Evolutionary conservation across 2,329 filamentous ascomycete genomes (phyloP).

Genomic region (Hypoxylon rubiginosum): DNA sequence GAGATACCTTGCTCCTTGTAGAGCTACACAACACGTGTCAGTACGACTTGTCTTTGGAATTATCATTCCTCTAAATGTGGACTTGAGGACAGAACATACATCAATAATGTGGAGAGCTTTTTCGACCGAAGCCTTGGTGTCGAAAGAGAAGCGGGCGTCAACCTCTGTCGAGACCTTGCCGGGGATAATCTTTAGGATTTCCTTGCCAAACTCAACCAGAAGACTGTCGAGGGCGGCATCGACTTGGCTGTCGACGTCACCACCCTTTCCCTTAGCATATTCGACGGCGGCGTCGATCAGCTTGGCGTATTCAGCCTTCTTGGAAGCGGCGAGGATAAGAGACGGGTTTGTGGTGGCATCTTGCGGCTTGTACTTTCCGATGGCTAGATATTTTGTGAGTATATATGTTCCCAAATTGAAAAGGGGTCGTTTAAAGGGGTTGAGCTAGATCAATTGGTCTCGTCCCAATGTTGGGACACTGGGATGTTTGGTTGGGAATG

Average conservation of each 20-base stretch:
- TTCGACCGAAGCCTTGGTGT: constrained; percentile 89
- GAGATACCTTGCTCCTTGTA: constrained; percentile 92
- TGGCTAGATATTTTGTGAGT: constrained; percentile 69
- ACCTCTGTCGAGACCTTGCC: constrained; percentile 99
- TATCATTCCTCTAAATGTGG: background rate
- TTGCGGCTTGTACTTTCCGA: constrained; percentile 99
- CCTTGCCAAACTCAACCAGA: constrained; percentile 96
- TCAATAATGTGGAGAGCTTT: constrained; percentile 99
- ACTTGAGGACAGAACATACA: constrained; percentile 66
- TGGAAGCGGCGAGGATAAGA: constrained; percentile 96
- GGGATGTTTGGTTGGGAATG: constrained; percentile 17
- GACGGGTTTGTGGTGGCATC: constrained; percentile 99
- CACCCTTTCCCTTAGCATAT: constrained; percentile 84
- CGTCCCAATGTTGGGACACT: background rate
- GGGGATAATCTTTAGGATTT: constrained; percentile 96
- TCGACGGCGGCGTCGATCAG: constrained; percentile 88
- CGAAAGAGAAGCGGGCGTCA: constrained; percentile 95
- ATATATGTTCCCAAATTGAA: background rate
- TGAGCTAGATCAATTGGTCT: constrained; percentile 9
- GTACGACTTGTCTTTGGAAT: constrained; percentile 5
- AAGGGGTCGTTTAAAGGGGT: background rate
- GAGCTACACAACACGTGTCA: constrained; percentile 69
- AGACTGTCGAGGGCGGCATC: constrained; percentile 93
- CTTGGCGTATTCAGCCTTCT: constrained; percentile 96
- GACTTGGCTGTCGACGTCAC: constrained; percentile 82